Conservation (phyloP, 768 basidiomycete genomes). For the Leccinum disarticulatum region DNA sequence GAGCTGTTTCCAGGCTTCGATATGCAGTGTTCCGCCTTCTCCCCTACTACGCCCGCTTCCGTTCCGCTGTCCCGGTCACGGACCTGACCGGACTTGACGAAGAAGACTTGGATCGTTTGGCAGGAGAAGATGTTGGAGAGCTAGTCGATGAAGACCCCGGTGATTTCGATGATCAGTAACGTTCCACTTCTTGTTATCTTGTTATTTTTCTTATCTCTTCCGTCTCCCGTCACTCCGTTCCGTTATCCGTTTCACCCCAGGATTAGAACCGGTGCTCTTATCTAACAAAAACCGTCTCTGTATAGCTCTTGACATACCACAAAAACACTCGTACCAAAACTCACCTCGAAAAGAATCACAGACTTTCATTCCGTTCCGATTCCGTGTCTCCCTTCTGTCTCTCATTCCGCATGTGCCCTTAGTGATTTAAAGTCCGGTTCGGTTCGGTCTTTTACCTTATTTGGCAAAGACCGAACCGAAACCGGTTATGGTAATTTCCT, state of each 20-base stretch:
- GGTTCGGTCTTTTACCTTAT: too few species aligned
- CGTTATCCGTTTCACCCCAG: not conserved
- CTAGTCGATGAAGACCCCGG: not conserved
- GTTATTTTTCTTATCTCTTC: too few species aligned
- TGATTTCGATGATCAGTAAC: not conserved
- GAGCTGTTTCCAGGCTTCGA: not conserved
- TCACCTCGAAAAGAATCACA: not conserved
- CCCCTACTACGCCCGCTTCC: not conserved
- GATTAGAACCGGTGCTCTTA: not conserved
- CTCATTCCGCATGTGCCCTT: too few species aligned
- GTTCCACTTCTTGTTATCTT: too few species aligned
- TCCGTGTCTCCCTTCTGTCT: too few species aligned
- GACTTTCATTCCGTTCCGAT: not conserved
- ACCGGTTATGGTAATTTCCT: too few species aligned
- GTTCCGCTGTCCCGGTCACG: not conserved
- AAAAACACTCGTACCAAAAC: not conserved
- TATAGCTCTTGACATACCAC: too few species aligned
- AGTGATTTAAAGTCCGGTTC: too few species aligned
- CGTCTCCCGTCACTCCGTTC: not conserved
- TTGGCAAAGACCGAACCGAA: too few species aligned
- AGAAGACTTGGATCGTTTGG: not conserved
- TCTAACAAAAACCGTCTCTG: not conserved
- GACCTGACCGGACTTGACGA: not conserved
- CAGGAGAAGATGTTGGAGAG: not conserved
- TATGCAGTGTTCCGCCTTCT: not conserved